A percentile compares a stretch with the other conserved stretches of the same genome.
These are phyloP conservation scores for Russula vinacea DNA, from an alignment of 768 basidiomycete species.

Conservation along the genomic window DNA sequence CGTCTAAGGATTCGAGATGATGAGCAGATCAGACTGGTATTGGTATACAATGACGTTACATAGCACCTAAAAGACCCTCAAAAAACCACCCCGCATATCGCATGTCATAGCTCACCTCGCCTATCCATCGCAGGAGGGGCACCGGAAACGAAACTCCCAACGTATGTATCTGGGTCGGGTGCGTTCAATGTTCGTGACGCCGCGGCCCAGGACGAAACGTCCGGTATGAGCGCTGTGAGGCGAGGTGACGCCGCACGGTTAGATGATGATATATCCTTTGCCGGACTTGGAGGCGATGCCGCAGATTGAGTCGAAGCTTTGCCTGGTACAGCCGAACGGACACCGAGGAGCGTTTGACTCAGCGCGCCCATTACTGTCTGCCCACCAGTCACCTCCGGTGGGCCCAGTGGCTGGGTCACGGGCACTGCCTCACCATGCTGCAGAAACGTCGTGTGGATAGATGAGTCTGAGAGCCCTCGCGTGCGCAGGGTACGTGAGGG, in stretches of 20 bases:
- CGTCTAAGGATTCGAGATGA: not conserved
- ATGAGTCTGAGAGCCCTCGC: constrained; percentile 87
- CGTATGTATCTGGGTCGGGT: constrained; percentile 22
- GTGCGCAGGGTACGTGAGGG: constrained; percentile 61
- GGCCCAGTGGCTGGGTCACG: not conserved
- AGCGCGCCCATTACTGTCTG: constrained; percentile 37
- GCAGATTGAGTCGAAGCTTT: constrained; percentile 18
- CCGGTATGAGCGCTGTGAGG: constrained; percentile 36
- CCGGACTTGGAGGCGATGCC: constrained; percentile 21
- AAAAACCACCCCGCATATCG: not conserved
- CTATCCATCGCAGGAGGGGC: constrained; percentile 2
- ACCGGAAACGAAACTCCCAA: constrained; percentile 21
- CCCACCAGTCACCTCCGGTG: constrained; percentile 28
- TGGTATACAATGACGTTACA: not conserved
- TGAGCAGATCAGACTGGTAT: constrained; percentile 2
- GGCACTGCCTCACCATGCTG: constrained; percentile 43
- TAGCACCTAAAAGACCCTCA: not conserved
- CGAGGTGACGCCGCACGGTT: constrained; percentile 32
- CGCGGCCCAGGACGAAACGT: constrained; percentile 39
- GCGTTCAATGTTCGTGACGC: constrained; percentile 33
- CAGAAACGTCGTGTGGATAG: constrained; percentile 82
- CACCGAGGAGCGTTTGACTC: constrained; percentile 36
- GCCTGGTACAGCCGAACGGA: constrained; percentile 35
- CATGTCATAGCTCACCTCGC: constrained; percentile 6
- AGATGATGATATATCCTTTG: constrained; percentile 28